Evolutionary conservation across 2,329 filamentous ascomycete species (phyloP), one percentile per base, ranked within the genome.

Genomic region (Domatiomyces catenatus): DNA sequence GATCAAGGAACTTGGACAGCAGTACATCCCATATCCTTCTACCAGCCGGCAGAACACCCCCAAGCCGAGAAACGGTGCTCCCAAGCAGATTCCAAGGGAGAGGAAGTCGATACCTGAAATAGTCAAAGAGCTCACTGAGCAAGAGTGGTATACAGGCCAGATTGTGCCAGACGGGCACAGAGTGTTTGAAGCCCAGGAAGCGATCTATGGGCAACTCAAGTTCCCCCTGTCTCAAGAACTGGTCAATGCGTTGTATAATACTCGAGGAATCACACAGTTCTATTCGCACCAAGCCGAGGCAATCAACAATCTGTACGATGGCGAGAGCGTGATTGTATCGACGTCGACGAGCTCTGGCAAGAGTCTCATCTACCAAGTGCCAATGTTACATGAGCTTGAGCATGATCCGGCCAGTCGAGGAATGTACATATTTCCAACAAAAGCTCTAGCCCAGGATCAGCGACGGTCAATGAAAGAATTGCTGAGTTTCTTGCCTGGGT

Each of bases 401-500:
- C 72, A 79, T 48, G 84, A 96, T 60, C 70, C 67, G 1, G 73
- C 81, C 50, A 85, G 86, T 7, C 75, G 92, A 59, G 92, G 92
- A 2, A 87, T 98, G 81, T 96, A 95, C 64, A 94, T 98, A 36
- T 98, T 98, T 54, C 92, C 92, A 0, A 98, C 92, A 0, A 98
- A 98, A 67, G 92, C 92, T 1, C 70, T 98, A 15, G 90, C 92
- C 0, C 92, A 98, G 64, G 92, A 98, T 66, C 92, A 98, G 66
- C 81, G 83, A 59, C 77, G 88, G 58, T 94, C 88, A 58, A 71
- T 98, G 63, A 86, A 85, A 60, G 87, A 94, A 49, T 76, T 96
- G 62, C 71, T 96, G 54, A 70, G 76, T 0, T 94, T 84, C 60
- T 85, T 98, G 75, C 77, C 83, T 1, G 81, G 80, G 0, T 67